phyloP scores from a whole-genome alignment of 2,329 filamentous ascomycete species.

The Sporothrix euskadiensis region DNA sequence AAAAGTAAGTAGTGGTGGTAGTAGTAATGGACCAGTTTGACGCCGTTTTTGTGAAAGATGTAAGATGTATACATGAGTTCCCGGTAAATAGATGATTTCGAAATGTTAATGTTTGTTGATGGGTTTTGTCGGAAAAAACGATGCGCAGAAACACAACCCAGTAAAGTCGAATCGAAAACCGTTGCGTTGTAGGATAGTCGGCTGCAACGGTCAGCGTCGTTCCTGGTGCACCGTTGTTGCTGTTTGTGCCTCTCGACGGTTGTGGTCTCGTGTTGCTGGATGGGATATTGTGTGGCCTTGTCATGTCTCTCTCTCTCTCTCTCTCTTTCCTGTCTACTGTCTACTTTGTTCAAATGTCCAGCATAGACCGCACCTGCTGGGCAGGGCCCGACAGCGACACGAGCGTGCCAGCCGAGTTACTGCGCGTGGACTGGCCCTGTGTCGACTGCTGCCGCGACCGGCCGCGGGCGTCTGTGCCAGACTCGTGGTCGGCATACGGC shows the following conservation, averaged over 20 bases:
- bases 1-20: background rate
- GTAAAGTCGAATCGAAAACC: too few relatives aligned
- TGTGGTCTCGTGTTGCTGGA: background rate
- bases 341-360: slow-evolving; percentile 49
- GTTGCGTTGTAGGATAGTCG: background rate
- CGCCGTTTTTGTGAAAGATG: background rate
- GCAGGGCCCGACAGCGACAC: slow-evolving; percentile 51
- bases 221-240: too few relatives aligned
- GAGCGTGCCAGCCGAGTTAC: slow-evolving; percentile 50
- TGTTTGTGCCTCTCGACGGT: background rate
- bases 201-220: too few relatives aligned
- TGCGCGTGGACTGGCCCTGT: slow-evolving; percentile 43
- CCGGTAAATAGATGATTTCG: background rate
- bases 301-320: background rate
- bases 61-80: background rate
- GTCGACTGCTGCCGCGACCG: slow-evolving; percentile 28
- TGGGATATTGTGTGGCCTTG: background rate
- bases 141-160: background rate
- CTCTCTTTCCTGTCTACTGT: background rate
- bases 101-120: background rate
- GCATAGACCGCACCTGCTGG: slow-evolving; percentile 60
- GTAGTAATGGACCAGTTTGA: background rate
- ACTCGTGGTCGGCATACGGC: slow-evolving; percentile 40
- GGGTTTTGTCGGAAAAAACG: background rate
- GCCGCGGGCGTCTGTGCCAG: slow-evolving; percentile 33